Conservation (phyloP, 2,329 filamentous ascomycete genomes). For the Alternaria metachromatica region DNA sequence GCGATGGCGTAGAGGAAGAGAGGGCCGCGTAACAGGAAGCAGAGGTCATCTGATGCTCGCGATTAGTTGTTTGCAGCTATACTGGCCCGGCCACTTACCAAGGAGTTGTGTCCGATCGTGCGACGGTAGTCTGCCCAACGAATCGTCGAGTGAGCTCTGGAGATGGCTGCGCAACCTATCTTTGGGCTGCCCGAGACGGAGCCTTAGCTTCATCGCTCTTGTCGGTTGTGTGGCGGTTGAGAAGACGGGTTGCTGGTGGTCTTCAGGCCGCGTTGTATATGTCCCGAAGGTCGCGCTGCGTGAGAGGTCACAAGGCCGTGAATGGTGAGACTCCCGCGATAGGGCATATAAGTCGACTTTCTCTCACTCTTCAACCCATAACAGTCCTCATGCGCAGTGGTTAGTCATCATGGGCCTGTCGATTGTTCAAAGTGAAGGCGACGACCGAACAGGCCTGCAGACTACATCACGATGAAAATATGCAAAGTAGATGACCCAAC, state of each 20-base stretch:
- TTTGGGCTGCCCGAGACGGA: background rate
- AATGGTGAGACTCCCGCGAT: background rate
- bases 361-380: background rate
- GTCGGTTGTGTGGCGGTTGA: background rate
- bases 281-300: background rate
- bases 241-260: background rate
- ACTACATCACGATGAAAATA: background rate
- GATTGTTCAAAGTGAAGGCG: background rate
- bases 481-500: background rate
- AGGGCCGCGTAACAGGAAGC: constrained; percentile 12
- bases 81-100: background rate
- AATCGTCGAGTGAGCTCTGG: constrained; percentile 4
- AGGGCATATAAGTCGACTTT: background rate
- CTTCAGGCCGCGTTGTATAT: background rate
- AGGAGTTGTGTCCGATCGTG: constrained; percentile 11
- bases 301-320: background rate
- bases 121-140: constrained; percentile 4
- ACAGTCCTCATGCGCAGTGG: background rate
- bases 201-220: background rate
- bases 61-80: background rate
- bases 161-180: constrained; percentile 3
- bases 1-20: constrained; percentile 14
- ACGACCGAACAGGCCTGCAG: background rate
- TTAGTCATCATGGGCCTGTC: background rate
- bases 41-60: constrained; percentile 5